Evolutionary conservation across 345 rosid species (phyloP), one percentile per base, ranked within the genome.

Genomic region (Erucastrum elatum): DNA sequence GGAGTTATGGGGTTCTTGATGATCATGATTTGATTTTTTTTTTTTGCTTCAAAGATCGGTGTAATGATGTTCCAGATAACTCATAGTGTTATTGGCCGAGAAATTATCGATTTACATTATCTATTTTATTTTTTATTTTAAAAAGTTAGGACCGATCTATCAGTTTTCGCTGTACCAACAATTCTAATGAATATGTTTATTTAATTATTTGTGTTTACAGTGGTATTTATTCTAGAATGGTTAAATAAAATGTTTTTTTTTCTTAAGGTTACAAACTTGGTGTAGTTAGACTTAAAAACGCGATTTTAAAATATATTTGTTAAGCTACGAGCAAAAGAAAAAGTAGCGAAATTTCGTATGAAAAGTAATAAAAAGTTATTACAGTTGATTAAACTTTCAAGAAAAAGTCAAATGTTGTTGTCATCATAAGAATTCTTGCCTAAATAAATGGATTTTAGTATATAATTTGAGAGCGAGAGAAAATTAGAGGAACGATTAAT

Each of bases 1-100:
- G 88, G 85, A 58, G 67, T 89, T 25, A 35, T 85, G 68, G 62
- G 72, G n/a, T 66, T 85, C 51, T 75, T 80, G 31, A 62, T 75
- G 63, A 68, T 6, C 29, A 60, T 67, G 64, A 44, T 21, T 26
- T 66, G 41, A 49, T 37, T n/a, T 7, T 27, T 27, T 31, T 55
- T 37, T 51, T 51, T 56, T 51, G 10, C 61, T 17, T 51, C 34
- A 70, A 4, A 10, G 61, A 63, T 63, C 31, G 58, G 55, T 53
- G 27, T 29, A 46, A 46, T 69, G 69, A 21, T 69, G 75, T 62
- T 70, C 30, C 25, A 41, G 2, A 61, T 29, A 21, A 21, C 35
- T 61, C 34, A 4, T 70, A 51, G n/a, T n/a, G 21, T n/a, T 69
- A 33, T 49, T 77, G 29, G 34, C 25, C 16, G 17, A 49, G 12